A percentile compares a stretch with the other conserved stretches of the same genome.
These are phyloP conservation scores for Monosporozyma unispora DNA, from an alignment of 805 yeast species.

Conservation along the genomic window DNA sequence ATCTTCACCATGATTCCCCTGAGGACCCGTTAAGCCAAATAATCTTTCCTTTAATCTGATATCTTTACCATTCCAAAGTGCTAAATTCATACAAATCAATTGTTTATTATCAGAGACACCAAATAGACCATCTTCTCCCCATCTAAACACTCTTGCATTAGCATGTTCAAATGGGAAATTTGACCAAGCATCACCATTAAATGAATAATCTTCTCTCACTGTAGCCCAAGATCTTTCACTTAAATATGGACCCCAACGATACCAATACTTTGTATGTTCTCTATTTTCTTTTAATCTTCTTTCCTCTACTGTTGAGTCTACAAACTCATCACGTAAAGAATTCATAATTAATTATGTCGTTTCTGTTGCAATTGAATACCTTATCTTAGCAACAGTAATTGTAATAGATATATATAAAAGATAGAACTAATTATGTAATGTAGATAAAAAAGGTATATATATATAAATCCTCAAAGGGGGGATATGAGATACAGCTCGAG, in stretches of 20 bases:
- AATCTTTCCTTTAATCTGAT: constrained; percentile 74
- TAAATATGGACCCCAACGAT: constrained; percentile 86
- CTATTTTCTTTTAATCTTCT: constrained; percentile 31
- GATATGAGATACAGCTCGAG: too few relatives aligned
- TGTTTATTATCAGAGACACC: constrained; percentile 85
- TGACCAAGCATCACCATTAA: constrained; percentile 84
- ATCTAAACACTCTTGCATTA: constrained; percentile 68
- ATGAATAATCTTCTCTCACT: constrained; percentile 81
- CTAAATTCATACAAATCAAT: constrained; percentile 62
- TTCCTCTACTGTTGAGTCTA: constrained; percentile 29
- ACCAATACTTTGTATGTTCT: constrained; percentile 49
- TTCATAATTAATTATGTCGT: constrained; percentile 8
- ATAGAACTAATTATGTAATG: too few relatives aligned
- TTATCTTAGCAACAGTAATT: too few relatives aligned
- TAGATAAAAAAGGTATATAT: neutral
- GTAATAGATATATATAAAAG: too few relatives aligned
- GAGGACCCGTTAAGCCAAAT: constrained; percentile 84
- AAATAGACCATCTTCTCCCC: constrained; percentile 95
- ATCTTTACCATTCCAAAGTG: constrained; percentile 88
- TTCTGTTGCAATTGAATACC: neutral
- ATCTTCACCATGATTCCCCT: constrained; percentile 95
- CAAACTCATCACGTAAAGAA: constrained; percentile 16
- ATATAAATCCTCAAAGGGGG: too few relatives aligned
- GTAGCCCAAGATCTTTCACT: constrained; percentile 85
- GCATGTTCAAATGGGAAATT: constrained; percentile 83